phyloP scores from a whole-genome alignment of 176 grass and related monocot genomes.

The Panicum miliaceum region DNA sequence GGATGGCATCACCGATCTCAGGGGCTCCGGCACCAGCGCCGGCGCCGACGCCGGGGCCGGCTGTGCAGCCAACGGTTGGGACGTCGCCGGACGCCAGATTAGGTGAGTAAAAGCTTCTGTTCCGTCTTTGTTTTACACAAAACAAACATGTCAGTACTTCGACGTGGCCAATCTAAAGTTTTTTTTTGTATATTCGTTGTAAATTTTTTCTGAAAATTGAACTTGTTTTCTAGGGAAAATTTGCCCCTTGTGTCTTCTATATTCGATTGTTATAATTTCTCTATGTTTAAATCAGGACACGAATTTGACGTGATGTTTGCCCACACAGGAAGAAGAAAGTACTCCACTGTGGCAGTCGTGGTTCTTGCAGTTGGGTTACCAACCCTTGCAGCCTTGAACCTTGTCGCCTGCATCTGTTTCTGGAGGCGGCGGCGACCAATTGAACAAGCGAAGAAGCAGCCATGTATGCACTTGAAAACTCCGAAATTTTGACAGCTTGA shows the following conservation, averaged over 20 bases:
- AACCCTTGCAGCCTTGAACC: slow-evolving; percentile 36
- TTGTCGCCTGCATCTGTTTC: slow-evolving; percentile 38
- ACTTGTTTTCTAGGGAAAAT: no score
- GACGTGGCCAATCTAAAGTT: no score
- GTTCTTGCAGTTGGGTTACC: slow-evolving; percentile 20
- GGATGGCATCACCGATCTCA: not conserved
- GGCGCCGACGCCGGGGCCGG: not conserved
- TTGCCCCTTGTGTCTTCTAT: no score
- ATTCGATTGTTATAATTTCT: no score
- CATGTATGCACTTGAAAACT: not conserved
- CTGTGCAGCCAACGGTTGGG: not conserved
- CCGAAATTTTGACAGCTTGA: not conserved
- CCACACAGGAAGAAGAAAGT: not conserved
- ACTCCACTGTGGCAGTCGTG: not conserved
- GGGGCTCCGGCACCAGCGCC: slow-evolving; percentile 11
- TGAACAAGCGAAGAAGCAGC: not conserved
- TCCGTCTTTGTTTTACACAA: not conserved
- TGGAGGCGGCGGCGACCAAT: not conserved
- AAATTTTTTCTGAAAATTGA: no score
- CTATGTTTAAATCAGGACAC: no score
- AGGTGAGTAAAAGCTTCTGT: not conserved
- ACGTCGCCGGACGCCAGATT: not conserved
- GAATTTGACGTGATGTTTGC: not conserved
- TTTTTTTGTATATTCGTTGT: no score
- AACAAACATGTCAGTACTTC: not conserved